phyloP scores from a whole-genome alignment of 768 basidiomycete species.

The Sutorius australiensis region DNA sequence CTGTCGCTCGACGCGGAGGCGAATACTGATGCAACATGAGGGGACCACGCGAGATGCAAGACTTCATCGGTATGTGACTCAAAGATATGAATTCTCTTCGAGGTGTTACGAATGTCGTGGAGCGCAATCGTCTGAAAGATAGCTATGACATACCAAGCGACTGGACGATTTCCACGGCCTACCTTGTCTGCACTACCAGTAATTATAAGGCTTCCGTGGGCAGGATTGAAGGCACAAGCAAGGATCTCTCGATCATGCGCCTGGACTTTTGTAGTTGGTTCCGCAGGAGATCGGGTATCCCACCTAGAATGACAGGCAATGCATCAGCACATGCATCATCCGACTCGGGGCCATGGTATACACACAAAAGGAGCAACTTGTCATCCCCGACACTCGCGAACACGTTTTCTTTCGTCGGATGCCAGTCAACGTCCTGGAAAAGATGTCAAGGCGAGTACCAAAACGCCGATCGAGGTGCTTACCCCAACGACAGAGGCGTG shows the following conservation, averaged over 20 bases:
- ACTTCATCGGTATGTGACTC: slow-evolving; percentile 95
- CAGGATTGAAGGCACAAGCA: slow-evolving; percentile 86
- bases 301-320: slow-evolving; percentile 52
- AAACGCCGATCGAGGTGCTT: slow-evolving; percentile 27
- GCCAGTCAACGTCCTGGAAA: slow-evolving; percentile 93
- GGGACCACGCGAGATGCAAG: slow-evolving; percentile 92
- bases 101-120: slow-evolving; percentile 79
- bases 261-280: slow-evolving; percentile 68
- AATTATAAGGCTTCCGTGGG: slow-evolving; percentile 69
- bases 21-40: slow-evolving; percentile 86
- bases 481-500: slow-evolving; percentile 93
- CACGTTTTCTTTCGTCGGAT: slow-evolving; percentile 71
- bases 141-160: neutral
- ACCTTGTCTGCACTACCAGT: slow-evolving; percentile 97
- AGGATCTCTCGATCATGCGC: slow-evolving; percentile 92
- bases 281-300: slow-evolving; percentile 78
- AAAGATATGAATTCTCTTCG: slow-evolving; percentile 81
- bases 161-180: slow-evolving; percentile 1
- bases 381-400: slow-evolving; percentile 98
- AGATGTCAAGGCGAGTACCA: neutral
- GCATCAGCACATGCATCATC: neutral
- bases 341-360: slow-evolving; percentile 6
- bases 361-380: slow-evolving; percentile 88
- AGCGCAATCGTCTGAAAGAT: slow-evolving; percentile 70
- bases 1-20: slow-evolving; percentile 94